Base-by-base conservation (phyloP, 768 basidiomycete species). In the Pulveroboletus ravenelii region DNA sequence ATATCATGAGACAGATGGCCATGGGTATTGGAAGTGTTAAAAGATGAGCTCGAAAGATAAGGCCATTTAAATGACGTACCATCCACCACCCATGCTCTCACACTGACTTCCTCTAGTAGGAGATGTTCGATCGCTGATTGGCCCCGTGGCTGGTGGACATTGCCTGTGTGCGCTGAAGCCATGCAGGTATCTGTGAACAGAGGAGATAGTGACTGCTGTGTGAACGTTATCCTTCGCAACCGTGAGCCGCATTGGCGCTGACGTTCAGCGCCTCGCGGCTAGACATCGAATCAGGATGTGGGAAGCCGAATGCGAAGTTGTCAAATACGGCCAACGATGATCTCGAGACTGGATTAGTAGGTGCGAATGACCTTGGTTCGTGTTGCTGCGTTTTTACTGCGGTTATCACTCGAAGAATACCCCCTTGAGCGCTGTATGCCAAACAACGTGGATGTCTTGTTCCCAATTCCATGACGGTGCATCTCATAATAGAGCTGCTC, bases 11-110 rank as follows among this genome's bases (percentile, higher is more conserved):
- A 36, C 3, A 1, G 18, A 5, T 20, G 29, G 27, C 23, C 17
- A 25, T 32, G 12, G 29, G 20, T 23, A 4, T 23, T 23, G 20
- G 20, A 23, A 23, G 20, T 4, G 32, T 27, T 3, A 3, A 14
- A 20, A 25, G 51, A 48, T 53, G 42, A 47, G 45, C 29, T 5
- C 7, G 8, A 17, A 8, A 43, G 51, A 58, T 36, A 51, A 50
- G 40, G 6, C 6, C 3, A 12, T 2, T 10, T n/a, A 3, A 15
- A 37, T 38, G 38, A 58, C 58, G 46, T 45, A 78, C 78, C 68
- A 43, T 79, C 78, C 0, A 78, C 63, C 2, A 79, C 68, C 45
- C 74, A 63, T 0, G 67, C 74, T 13, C 63, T 70, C 9, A 74
- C 70, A 1, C 38, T 57, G 13, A 79, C 69, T 45, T 77, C 65